phyloP scores from a whole-genome alignment of 148 eudicot species.

The Heliosperma pusillum region DNA sequence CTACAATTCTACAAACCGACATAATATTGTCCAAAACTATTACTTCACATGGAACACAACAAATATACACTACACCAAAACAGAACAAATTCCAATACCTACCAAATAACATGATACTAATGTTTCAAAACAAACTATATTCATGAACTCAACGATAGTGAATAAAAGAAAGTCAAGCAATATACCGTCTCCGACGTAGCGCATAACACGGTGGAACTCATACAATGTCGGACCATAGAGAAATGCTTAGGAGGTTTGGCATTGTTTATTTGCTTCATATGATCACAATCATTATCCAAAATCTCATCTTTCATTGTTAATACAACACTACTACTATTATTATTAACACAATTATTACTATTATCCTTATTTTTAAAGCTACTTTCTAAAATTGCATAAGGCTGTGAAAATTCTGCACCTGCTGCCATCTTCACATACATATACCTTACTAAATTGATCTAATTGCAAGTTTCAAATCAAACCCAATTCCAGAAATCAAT shows the following conservation, averaged over 20 bases:
- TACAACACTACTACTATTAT: slow-evolving; percentile 29
- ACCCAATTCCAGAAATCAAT: slow-evolving; percentile 4
- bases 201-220: slow-evolving; percentile 38
- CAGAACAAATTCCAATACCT: background rate
- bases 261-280: slow-evolving; percentile 39
- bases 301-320: slow-evolving; percentile 35
- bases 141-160: background rate
- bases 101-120: background rate
- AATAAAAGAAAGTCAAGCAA: background rate
- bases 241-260: slow-evolving; percentile 64
- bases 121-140: background rate
- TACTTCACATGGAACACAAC: no score
- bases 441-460: background rate
- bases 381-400: slow-evolving; percentile 43
- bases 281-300: slow-evolving; percentile 38
- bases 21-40: background rate
- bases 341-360: slow-evolving; percentile 1
- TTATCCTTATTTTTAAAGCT: slow-evolving; percentile 32
- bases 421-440: slow-evolving; percentile 46
- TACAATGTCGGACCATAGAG: slow-evolving; percentile 53
- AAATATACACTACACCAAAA: background rate
- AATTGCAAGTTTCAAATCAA: background rate
- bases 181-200: slow-evolving; percentile 45
- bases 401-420: slow-evolving; percentile 60
- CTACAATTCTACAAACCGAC: background rate